Evolutionary conservation across 805 yeast genomes (phyloP), one percentile per base, ranked within the genome.

Genomic region (Cyberlindnera subsufficiens): DNA sequence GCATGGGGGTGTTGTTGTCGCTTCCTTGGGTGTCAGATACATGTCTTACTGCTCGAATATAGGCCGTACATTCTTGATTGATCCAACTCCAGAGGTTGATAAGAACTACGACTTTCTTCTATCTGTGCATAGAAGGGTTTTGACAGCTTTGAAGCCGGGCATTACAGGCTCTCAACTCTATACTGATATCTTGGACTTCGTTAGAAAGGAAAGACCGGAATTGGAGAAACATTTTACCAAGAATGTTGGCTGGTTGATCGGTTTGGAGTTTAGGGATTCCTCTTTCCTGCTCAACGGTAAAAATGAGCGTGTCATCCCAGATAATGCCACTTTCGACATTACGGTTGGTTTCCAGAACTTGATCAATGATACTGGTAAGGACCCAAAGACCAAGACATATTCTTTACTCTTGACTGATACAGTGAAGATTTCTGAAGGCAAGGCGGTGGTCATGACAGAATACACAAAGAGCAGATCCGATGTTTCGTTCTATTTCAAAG

Each of bases 21-120:
- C 95, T 6, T 81, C 95, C 3, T 66, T 93, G 47, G 96, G 96
- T 42, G 71, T 91, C 47, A 77, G 96, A 55, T 91, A 89, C 67
- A 86, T 81, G 58, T 80, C 85, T 37, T 91, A 91, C 65, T 87
- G 96, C 61, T 85, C 96, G 6, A 87, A 86, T 54, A 68, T 91
- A 37, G 90, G 84, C 8, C 76, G 98, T 63, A 86, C 96, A 1
- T 91, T 86, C 54, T 71, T 91, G 60, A 86, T 91, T 56, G 96
- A 87, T 60, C 97, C 97, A 10, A 74, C 95, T 4, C 75, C 78
- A 40, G 83, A 80, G 49, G 80, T 87, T 71, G 91, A 85, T 52
- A 66, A 71, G 41, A 83, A 86, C 61, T 91, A 91, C 63, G 91
- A 84, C 47, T 78, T 86, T 54, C 68, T 90, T 51, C 63, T 86